These are phyloP conservation scores for Camillea tinctor DNA, from an alignment of 2,329 filamentous ascomycete species.

Conservation along the genomic window DNA sequence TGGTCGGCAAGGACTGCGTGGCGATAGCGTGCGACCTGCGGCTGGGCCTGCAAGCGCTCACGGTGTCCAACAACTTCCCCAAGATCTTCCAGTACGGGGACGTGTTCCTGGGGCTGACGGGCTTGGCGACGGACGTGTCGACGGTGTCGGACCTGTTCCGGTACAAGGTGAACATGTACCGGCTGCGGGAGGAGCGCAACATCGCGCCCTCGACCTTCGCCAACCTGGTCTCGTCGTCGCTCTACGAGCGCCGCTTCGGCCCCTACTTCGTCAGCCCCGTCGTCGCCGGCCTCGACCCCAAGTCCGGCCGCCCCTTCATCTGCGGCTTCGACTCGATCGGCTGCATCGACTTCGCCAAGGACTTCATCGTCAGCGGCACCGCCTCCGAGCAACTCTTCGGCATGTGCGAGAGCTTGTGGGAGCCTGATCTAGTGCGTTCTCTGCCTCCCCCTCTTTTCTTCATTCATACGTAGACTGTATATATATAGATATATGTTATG, in stretches of 20 bases:
- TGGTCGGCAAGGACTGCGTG: conserved; percentile 99
- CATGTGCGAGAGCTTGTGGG: conserved; percentile 97
- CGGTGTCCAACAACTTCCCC: conserved; percentile 99
- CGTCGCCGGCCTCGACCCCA: conserved; percentile 91
- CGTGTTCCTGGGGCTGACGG: conserved; percentile 92
- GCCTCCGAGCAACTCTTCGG: conserved; percentile 97
- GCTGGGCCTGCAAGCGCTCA: conserved; percentile 92
- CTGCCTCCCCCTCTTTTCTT: neutral
- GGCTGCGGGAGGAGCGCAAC: conserved; percentile 93
- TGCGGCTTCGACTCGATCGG: conserved; percentile 99
- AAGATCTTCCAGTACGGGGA: conserved; percentile 98
- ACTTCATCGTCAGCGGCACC: conserved; percentile 97
- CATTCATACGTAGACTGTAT: neutral
- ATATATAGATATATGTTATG: neutral
- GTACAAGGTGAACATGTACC: conserved; percentile 99
- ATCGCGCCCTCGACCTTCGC: conserved; percentile 94
- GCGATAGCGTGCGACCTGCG: conserved; percentile 99
- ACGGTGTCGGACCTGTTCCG: conserved; percentile 97
- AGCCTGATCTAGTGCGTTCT: conserved; percentile 82
- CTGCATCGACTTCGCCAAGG: conserved; percentile 99
- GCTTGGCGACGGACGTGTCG: conserved; percentile 90
- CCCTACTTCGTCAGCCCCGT: conserved; percentile 96
- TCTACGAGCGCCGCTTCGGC: conserved; percentile 95
- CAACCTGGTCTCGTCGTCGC: conserved; percentile 84
- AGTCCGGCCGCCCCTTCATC: conserved; percentile 92